Conservation (phyloP, 148 eudicot species). For the Rhododendron griersonianum region DNA sequence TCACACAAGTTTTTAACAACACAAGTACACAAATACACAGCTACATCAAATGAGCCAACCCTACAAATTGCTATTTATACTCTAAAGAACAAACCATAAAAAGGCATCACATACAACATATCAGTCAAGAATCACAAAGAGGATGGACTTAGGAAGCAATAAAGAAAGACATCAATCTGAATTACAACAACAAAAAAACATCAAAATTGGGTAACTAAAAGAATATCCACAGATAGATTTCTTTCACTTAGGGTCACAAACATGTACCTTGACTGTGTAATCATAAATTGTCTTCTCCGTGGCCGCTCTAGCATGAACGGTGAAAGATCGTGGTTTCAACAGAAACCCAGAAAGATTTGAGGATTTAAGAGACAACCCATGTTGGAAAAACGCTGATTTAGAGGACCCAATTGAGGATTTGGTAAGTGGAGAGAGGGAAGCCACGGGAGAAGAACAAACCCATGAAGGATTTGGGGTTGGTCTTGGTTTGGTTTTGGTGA, state of each 20-base stretch:
- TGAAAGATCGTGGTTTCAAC: conserved; percentile 27
- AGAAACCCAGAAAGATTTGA: conserved; percentile 39
- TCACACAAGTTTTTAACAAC: background rate
- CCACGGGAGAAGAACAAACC: conserved; percentile 12
- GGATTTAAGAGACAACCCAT: conserved; percentile 43
- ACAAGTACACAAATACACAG: background rate
- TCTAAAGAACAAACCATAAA: background rate
- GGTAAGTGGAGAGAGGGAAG: conserved; percentile 23
- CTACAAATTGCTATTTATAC: background rate
- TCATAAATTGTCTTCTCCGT: conserved; percentile 72
- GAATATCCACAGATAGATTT: background rate
- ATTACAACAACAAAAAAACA: background rate
- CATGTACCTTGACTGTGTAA: conserved; percentile 71
- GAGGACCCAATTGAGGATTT: conserved; percentile 36
- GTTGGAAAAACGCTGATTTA: conserved; percentile 37
- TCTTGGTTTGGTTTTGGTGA: conserved; percentile 12
- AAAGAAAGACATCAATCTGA: background rate
- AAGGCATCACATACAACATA: background rate
- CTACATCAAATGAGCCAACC: background rate
- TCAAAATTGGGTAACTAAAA: background rate
- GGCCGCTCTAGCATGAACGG: conserved; percentile 65
- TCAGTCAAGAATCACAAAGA: background rate
- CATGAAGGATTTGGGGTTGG: conserved; percentile 1
- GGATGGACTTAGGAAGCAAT: background rate
- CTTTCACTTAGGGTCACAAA: background rate